These are phyloP conservation scores for Hypoxylon crocopeplum DNA, from an alignment of 495 filamentous ascomycete species.

Conservation along the genomic window DNA sequence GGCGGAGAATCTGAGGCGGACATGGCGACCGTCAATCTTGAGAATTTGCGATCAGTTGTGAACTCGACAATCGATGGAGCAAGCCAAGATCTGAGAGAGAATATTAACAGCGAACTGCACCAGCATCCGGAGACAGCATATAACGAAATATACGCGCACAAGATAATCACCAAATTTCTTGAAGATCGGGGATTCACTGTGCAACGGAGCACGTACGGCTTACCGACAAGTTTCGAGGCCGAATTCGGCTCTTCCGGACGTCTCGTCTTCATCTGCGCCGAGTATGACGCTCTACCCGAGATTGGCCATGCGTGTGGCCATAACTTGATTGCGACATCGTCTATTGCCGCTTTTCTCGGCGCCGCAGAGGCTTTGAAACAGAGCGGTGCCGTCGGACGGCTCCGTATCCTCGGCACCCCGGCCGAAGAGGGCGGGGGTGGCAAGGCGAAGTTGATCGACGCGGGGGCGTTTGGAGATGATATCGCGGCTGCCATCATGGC, in stretches of 20 bases:
- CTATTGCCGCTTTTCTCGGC: constrained; percentile 64
- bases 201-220: no score
- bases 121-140: no score
- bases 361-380: constrained; percentile 58
- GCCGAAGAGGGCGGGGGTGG: constrained; percentile 68
- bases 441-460: constrained; percentile 58
- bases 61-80: no score
- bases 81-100: no score
- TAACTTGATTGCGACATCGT: constrained; percentile 71
- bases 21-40: no score
- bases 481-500: constrained; percentile 60
- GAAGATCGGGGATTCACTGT: no score
- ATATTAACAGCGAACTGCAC: no score
- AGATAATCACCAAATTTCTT: no score
- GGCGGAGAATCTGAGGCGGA: no score
- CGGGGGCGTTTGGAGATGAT: constrained; percentile 56
- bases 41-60: no score
- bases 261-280: constrained; percentile 62
- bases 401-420: constrained; percentile 70
- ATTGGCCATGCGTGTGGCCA: constrained; percentile 64
- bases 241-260: constrained; percentile 58
- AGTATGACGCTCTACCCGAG: constrained; percentile 59
- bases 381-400: constrained; percentile 55
- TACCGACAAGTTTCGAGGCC: no score
- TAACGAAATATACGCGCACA: no score